A percentile compares a stretch with the other conserved stretches of the same genome.
Evolutionary conservation across 148 eudicot species (phyloP).

Genomic region (Oxyria digyna): DNA sequence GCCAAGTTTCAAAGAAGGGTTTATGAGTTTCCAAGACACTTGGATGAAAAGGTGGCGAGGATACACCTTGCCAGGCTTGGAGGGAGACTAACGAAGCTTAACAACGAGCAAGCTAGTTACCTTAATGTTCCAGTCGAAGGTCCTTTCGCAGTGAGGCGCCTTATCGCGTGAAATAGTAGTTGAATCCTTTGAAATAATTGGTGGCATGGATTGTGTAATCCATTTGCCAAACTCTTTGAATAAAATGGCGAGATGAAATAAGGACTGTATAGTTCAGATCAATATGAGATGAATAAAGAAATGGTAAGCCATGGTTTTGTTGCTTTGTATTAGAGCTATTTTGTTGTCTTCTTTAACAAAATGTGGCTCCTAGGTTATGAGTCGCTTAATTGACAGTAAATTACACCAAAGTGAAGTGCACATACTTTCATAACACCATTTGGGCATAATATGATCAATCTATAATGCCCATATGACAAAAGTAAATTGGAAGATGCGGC

Average conservation of each 20-base stretch:
- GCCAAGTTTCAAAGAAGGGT: slow-evolving; percentile 87
- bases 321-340: not conserved
- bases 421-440: too few relatives aligned
- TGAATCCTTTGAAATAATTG: not conserved
- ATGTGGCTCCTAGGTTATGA: too few relatives aligned
- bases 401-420: too few relatives aligned
- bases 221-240: too few relatives aligned
- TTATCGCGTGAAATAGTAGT: too few relatives aligned
- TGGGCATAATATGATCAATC: too few relatives aligned
- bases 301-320: not conserved
- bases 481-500: too few relatives aligned
- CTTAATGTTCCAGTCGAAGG: slow-evolving; percentile 69
- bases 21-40: slow-evolving; percentile 85
- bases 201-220: not conserved
- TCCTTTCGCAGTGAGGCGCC: slow-evolving; percentile 28
- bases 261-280: not conserved
- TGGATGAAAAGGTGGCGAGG: slow-evolving; percentile 92
- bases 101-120: slow-evolving; percentile 74
- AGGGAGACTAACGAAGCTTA: slow-evolving; percentile 70
- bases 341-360: too few relatives aligned
- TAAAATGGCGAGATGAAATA: not conserved
- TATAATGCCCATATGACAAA: too few relatives aligned
- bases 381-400: too few relatives aligned
- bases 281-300: not conserved
- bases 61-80: slow-evolving; percentile 84